phyloP scores from a whole-genome alignment of 257 asterid genomes.

The Solanum chiquidenum region DNA sequence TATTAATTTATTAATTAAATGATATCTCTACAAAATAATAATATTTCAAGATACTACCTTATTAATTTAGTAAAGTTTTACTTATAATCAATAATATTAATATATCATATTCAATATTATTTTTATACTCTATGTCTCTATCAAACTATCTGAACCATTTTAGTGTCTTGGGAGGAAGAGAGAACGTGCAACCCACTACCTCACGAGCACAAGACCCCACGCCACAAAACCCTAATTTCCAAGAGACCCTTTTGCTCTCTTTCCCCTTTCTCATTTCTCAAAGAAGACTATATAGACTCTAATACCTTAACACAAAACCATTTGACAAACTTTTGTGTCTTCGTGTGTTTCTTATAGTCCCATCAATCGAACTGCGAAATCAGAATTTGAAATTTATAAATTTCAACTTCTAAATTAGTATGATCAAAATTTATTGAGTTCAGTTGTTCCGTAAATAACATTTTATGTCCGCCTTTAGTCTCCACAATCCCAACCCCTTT shows the following conservation, averaged over 20 bases:
- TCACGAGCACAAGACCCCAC: constrained; percentile 19
- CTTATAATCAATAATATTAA: background rate
- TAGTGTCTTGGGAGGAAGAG: background rate
- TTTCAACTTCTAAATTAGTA: too few relatives aligned
- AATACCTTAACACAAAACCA: background rate
- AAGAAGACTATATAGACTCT: background rate
- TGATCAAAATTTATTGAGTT: too few relatives aligned
- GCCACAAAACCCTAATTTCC: constrained; percentile 39
- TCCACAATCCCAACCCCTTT: background rate
- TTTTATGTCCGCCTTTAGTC: background rate
- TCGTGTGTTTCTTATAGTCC: background rate
- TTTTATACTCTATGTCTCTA: background rate
- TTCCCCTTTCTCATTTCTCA: constrained; percentile 21
- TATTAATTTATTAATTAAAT: too few relatives aligned
- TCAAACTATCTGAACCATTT: background rate
- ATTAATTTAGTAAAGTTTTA: too few relatives aligned
- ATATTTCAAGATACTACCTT: too few relatives aligned
- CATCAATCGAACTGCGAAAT: background rate
- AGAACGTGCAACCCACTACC: constrained; percentile 34
- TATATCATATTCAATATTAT: background rate
- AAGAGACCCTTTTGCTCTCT: background rate
- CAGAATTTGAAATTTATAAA: background rate
- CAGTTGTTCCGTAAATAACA: too few relatives aligned
- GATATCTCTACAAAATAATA: too few relatives aligned
- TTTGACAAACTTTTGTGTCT: background rate